Conservation (phyloP, 176 grass and related monocot species). For the Ananas comosus region DNA sequence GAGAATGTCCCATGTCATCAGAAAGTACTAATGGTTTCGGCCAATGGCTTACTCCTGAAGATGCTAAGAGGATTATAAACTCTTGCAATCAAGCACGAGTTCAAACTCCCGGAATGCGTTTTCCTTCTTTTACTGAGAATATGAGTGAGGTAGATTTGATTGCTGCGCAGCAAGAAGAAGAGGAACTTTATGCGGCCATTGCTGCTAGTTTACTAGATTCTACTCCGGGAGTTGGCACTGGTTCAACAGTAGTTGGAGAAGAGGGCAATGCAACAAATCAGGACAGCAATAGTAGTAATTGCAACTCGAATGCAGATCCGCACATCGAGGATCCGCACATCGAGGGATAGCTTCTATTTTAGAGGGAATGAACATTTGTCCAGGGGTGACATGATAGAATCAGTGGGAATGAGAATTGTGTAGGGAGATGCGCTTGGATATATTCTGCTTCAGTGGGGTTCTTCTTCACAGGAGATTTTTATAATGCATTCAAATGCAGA, state of each 20-base stretch:
- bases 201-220: constrained; percentile 79
- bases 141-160: constrained; percentile 59
- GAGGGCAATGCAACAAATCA: constrained; percentile 6
- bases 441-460: too few species aligned
- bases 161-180: constrained; percentile 63
- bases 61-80: constrained; percentile 54
- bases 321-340: too few species aligned
- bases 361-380: too few species aligned
- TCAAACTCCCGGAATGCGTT: constrained; percentile 17
- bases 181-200: constrained; percentile 80
- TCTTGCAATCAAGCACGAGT: constrained; percentile 56
- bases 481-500: too few species aligned
- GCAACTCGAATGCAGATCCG: neutral
- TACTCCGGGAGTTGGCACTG: neutral
- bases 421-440: too few species aligned
- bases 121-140: constrained; percentile 15
- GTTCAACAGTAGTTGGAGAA: constrained; percentile 8
- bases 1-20: constrained; percentile 57
- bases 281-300: constrained; percentile 6
- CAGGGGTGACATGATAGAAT: too few species aligned
- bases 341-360: too few species aligned
- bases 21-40: constrained; percentile 68
- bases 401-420: too few species aligned
- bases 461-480: too few species aligned
- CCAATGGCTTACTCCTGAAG: constrained; percentile 88